phyloP scores from a whole-genome alignment of 345 rosid genomes.

The Citrus maxima region DNA sequence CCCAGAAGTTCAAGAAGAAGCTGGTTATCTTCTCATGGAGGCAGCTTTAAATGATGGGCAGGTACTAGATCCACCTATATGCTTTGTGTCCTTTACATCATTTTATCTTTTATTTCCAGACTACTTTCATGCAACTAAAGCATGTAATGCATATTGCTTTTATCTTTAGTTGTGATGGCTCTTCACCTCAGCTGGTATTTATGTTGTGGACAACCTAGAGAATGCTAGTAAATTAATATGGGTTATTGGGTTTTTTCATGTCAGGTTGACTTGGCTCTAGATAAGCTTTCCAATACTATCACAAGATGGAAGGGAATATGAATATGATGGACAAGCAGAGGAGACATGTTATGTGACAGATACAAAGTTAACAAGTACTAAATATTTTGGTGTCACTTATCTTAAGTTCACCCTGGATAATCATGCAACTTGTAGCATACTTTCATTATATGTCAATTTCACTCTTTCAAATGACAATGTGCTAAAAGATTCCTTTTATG shows the following conservation, averaged over 20 bases:
- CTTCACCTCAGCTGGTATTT: neutral
- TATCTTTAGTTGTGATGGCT: neutral
- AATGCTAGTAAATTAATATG: neutral
- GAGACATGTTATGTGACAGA: constrained; percentile 61
- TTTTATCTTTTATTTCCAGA: constrained; percentile 1
- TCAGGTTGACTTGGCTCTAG: constrained; percentile 53
- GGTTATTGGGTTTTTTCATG: neutral
- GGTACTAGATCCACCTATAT: constrained; percentile 31
- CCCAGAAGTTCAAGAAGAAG: constrained; percentile 52
- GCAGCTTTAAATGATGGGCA: constrained; percentile 71
- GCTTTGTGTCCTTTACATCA: constrained; percentile 5
- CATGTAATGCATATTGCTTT: neutral
- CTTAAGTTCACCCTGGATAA: neutral
- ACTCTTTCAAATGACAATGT: neutral
- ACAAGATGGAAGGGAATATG: constrained; percentile 62
- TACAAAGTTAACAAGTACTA: neutral
- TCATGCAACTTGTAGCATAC: neutral
- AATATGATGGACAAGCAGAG: constrained; percentile 74
- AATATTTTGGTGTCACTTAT: neutral
- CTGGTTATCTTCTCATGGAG: constrained; percentile 80
- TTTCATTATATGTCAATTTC: neutral
- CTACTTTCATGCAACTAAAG: neutral
- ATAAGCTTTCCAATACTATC: constrained; percentile 41
- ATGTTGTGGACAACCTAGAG: neutral
- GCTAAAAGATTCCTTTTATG: neutral